A percentile compares a stretch with the other conserved stretches of the same genome.
phyloP scores from a whole-genome alignment of 2,329 filamentous ascomycete genomes.

The Talaromyces islandicus region DNA sequence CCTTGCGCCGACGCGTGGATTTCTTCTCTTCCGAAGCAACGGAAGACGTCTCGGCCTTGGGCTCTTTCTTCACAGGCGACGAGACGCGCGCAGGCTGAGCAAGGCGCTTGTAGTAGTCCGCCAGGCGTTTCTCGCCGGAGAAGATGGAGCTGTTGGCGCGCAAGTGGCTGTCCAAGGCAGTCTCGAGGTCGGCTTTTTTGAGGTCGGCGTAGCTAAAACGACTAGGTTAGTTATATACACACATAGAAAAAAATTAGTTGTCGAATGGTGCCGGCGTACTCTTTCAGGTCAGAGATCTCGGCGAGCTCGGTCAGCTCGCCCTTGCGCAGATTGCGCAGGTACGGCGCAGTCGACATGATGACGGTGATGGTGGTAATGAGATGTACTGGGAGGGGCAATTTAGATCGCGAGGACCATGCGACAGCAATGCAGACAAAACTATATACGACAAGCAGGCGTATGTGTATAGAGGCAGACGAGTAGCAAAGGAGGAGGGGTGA shows the following conservation, averaged over 20 bases:
- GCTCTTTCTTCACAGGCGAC: slow-evolving; percentile 47
- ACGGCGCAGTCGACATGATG: slow-evolving; percentile 54
- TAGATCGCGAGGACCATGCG: slow-evolving; percentile 46
- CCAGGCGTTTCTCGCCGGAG: slow-evolving; percentile 57
- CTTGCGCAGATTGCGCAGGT: slow-evolving; percentile 78
- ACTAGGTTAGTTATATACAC: too few species aligned
- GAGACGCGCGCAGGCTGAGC: slow-evolving; percentile 27
- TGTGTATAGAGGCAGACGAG: background rate
- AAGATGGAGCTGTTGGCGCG: slow-evolving; percentile 62
- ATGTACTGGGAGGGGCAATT: slow-evolving; percentile 12
- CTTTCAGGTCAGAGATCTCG: slow-evolving; percentile 61
- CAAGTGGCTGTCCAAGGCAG: slow-evolving; percentile 67
- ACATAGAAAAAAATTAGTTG: background rate
- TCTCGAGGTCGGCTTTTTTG: slow-evolving; percentile 75
- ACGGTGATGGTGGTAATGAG: background rate
- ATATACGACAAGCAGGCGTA: background rate
- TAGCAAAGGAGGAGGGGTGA: background rate
- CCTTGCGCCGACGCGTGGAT: slow-evolving; percentile 36
- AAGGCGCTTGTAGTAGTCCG: slow-evolving; percentile 65
- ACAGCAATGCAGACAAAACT: slow-evolving; percentile 21
- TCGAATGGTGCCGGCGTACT: slow-evolving; percentile 51
- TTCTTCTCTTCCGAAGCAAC: slow-evolving; percentile 22
- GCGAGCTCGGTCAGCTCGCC: slow-evolving; percentile 70
- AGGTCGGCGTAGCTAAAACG: slow-evolving; percentile 57
- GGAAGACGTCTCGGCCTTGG: slow-evolving; percentile 29